Evolutionary conservation across 202 grass and related monocot genomes (phyloP), one percentile per base, ranked within the genome.

Genomic region (Hordeum pubiflorum): DNA sequence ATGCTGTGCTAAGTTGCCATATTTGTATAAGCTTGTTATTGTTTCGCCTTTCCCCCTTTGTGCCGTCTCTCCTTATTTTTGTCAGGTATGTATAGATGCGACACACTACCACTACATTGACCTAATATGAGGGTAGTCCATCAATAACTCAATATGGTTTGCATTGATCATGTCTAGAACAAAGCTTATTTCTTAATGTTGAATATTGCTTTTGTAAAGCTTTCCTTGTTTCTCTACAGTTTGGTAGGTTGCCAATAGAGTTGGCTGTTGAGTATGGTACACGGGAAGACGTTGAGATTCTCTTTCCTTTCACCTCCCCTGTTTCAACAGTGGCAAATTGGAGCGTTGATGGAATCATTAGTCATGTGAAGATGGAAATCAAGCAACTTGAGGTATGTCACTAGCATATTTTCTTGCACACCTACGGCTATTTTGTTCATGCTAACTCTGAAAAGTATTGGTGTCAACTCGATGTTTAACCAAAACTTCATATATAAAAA

Each of bases 251-350:
- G 23, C 86, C 83, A 77, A 77, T 89, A 77, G 87, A 89, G 69
- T 26, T 92, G 60, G 83, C 87, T 71, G 87, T 76, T 50, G 74
- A 81, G 17, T 86, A 76, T 54, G 83, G 86, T 77, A 83, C 77
- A 68, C 44, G 71, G 58, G 86, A 92, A 74, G 70, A 80, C 9
- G 76, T 92, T 61, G 80, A 92, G 23, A 77, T 80, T 81, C 79
- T 89, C 57, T 92, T 92, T 77, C 83, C 82, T 78, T 54, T 69
- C 43, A 92, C 83, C 58, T 75, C 82, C 32, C 56, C 80, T 57
- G 68, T 92, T 84, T 63, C 68, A 83, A 24, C 59, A 5, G 79
- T 89, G 62, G 24, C 24, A 72, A 69, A 78, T 44, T 84, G 74
- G 41, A 50, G 41, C 2, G 2, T 72, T 1, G 69, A 72, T 72